Evolutionary conservation across 306 rosid genomes (phyloP).

Genomic region (Clitoria ternatea): DNA sequence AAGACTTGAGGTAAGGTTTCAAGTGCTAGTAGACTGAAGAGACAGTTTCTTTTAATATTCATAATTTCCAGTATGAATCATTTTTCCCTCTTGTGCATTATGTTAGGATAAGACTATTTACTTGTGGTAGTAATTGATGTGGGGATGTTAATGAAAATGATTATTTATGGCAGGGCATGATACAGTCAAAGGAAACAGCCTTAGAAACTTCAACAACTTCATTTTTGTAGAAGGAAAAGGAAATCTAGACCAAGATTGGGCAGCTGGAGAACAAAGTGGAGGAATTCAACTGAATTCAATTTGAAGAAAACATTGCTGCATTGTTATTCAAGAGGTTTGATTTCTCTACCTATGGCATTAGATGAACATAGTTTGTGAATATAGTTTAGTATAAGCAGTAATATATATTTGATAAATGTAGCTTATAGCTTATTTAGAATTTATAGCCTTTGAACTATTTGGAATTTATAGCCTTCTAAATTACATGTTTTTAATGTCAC

Average conservation of each 20-base stretch:
- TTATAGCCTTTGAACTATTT: no score
- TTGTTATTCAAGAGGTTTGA: conserved; percentile 34
- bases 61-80: neutral
- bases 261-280: conserved; percentile 62
- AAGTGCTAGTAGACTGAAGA: neutral
- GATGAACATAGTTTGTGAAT: neutral
- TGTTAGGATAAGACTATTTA: neutral
- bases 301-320: conserved; percentile 24
- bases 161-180: conserved; percentile 49
- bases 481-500: no score
- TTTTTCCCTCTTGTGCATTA: neutral
- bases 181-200: conserved; percentile 60
- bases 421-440: no score
- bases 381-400: neutral
- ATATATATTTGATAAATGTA: no score
- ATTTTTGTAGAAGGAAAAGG: conserved; percentile 64
- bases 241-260: conserved; percentile 62
- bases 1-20: conserved; percentile 72
- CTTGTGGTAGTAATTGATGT: neutral
- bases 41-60: neutral
- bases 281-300: conserved; percentile 64
- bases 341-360: neutral
- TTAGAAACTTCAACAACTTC: conserved; percentile 56
- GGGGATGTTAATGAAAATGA: neutral
- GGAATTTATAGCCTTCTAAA: no score